phyloP scores from a whole-genome alignment of 2,329 filamentous ascomycete species.

The Epichloe festucae region DNA sequence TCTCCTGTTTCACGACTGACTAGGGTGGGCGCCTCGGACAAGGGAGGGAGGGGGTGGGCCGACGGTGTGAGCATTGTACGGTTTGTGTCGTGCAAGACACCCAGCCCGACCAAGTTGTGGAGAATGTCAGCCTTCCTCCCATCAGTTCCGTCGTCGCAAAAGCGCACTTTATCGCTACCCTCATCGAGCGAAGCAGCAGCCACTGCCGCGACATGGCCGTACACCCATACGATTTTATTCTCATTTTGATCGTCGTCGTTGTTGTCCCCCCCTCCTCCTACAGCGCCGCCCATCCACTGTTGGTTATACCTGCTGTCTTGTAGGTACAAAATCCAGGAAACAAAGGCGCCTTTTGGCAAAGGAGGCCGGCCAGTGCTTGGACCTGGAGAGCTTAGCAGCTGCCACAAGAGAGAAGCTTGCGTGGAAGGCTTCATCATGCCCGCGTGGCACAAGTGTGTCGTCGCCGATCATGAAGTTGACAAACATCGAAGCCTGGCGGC shows the following conservation, averaged over 20 bases:
- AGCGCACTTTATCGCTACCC: neutral
- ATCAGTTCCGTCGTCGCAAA: neutral
- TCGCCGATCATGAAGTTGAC: neutral
- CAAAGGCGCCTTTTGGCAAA: neutral
- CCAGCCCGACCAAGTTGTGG: neutral
- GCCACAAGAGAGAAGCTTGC: neutral
- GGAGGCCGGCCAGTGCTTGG: neutral
- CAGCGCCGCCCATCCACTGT: neutral
- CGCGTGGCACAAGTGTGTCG: neutral
- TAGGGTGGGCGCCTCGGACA: conserved; percentile 8
- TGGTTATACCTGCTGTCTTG: neutral
- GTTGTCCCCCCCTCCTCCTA: neutral
- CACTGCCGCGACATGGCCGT: neutral
- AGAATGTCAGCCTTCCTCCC: neutral
- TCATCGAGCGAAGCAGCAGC: neutral
- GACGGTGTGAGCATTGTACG: neutral
- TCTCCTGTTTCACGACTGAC: conserved; percentile 12
- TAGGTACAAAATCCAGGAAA: neutral
- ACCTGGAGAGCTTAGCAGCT: neutral
- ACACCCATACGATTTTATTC: neutral
- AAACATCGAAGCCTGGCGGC: neutral
- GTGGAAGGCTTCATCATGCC: neutral
- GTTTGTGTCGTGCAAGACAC: conserved; percentile 1
- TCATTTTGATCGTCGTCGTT: neutral
- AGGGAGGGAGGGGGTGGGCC: conserved; percentile 5